Evolutionary conservation across 2,329 filamentous ascomycete genomes (phyloP).

Genomic region (Nothopassalora personata): DNA sequence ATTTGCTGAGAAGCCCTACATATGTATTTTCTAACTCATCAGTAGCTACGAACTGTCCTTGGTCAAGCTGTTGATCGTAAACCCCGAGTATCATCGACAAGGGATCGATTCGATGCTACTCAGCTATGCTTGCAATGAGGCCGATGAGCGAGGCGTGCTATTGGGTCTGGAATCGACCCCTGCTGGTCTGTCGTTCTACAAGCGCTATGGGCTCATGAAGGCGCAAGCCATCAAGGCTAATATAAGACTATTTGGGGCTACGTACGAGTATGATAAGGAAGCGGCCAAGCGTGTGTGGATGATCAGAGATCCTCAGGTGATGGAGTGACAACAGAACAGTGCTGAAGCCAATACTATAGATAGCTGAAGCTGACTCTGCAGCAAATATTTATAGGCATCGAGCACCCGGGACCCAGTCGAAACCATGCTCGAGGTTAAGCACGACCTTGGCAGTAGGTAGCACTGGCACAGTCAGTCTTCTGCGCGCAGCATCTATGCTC

Average conservation of each 20-base stretch:
- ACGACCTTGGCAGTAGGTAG: too few species aligned
- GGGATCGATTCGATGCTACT: slow-evolving; percentile 11
- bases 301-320: slow-evolving; percentile 12
- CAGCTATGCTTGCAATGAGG: slow-evolving; percentile 1
- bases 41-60: not conserved
- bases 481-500: too few species aligned
- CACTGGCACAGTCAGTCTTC: too few species aligned
- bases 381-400: not conserved
- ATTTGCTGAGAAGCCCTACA: slow-evolving; percentile 19
- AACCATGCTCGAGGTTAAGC: too few species aligned
- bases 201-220: slow-evolving; percentile 6
- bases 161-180: slow-evolving; percentile 12
- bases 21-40: slow-evolving; percentile 11
- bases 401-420: not conserved
- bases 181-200: slow-evolving; percentile 8
- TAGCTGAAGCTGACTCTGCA: too few species aligned
- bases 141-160: slow-evolving; percentile 4
- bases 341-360: not conserved
- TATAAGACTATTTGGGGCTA: slow-evolving; percentile 23
- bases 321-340: not conserved
- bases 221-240: slow-evolving; percentile 20
- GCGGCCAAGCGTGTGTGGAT: slow-evolving; percentile 25
- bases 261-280: slow-evolving; percentile 21
- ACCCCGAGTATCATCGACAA: slow-evolving; percentile 4
- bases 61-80: slow-evolving; percentile 6